Evolutionary conservation across 345 rosid genomes (phyloP), one percentile per base, ranked within the genome.

Genomic region (Gossypium stocksii): DNA sequence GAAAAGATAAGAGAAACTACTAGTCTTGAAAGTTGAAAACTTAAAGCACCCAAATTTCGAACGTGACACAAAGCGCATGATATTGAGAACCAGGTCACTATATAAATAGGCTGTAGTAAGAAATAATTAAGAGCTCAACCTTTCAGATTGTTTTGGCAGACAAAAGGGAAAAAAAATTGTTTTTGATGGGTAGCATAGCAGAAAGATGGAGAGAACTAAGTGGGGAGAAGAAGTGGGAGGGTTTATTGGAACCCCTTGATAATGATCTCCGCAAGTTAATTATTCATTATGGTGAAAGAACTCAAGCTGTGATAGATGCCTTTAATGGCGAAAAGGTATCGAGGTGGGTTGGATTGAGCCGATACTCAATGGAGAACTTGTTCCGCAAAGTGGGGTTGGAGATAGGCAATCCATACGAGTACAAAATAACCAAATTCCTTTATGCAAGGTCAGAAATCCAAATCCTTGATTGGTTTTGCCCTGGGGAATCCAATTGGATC

Each of bases 201-300:
- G 38, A 22, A 66, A 66, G 68, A 23, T 79, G 80, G 85, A 74
- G 54, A 46, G 73, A 48, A 19, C 61, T 78, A 9, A 83, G 78
- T 51, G 82, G 80, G 0, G 78, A n/a, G 23, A 69, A 74, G 16
- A 65, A 83, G 11, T 78, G 86, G 86, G 72, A 76, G 2, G 77
- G 77, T 23, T 54, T 83, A 12, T 61, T 78, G 63, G 54, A 78
- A 19, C 86, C 84, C n/a, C 76, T 79, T 13, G 70, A 78, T 19
- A 20, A 17, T 41, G 74, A 79, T 56, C 82, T 83, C 73, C 77
- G 86, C 1, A 71, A 62, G 9, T 79, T 66, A 45, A 56, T 81
- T 1, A 54, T 83, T 69, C 79, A 81, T 66, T 83, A 74, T 12
- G 84, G 86, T 9, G 71, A 74, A 49, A 19, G 74, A 13, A 41